Evolutionary conservation across 768 basidiomycete species (phyloP).

Genomic region (Pulveroboletus frians): DNA sequence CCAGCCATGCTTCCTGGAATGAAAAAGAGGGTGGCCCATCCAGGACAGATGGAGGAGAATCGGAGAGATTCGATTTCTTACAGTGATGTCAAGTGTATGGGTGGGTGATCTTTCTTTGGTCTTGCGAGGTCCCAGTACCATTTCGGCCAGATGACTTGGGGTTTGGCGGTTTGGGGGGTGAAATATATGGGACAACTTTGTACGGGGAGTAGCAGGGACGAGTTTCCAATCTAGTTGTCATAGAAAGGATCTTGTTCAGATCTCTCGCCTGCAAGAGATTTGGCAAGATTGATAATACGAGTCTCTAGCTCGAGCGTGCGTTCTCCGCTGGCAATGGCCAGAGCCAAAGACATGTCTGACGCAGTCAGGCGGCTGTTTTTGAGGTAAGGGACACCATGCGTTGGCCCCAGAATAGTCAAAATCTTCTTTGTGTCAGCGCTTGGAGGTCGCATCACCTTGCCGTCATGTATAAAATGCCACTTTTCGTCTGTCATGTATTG

Average conservation of each 20-base stretch:
- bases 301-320: slow-evolving; percentile 31
- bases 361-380: slow-evolving; percentile 39
- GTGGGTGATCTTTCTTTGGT: slow-evolving; percentile 60
- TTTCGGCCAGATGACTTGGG: slow-evolving; percentile 76
- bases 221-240: slow-evolving; percentile 64
- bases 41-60: slow-evolving; percentile 83
- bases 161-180: slow-evolving; percentile 28
- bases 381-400: slow-evolving; percentile 46
- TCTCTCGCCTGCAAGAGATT: slow-evolving; percentile 26
- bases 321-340: slow-evolving; percentile 43
- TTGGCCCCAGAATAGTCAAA: slow-evolving; percentile 39
- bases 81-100: slow-evolving; percentile 78
- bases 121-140: slow-evolving; percentile 93
- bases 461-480: slow-evolving; percentile 56
- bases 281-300: slow-evolving; percentile 40
- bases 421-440: slow-evolving; percentile 41
- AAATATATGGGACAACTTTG: background rate
- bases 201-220: slow-evolving; percentile 11
- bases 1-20: slow-evolving; percentile 89
- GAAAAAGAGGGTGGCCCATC: slow-evolving; percentile 79
- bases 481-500: slow-evolving; percentile 47
- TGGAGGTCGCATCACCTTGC: slow-evolving; percentile 33
- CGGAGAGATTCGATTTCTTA: slow-evolving; percentile 76
- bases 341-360: slow-evolving; percentile 40
- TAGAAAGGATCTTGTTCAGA: slow-evolving; percentile 46